These are phyloP conservation scores for Bipolaris sorokiniana DNA, from an alignment of 2,329 filamentous ascomycete species.

Conservation along the genomic window DNA sequence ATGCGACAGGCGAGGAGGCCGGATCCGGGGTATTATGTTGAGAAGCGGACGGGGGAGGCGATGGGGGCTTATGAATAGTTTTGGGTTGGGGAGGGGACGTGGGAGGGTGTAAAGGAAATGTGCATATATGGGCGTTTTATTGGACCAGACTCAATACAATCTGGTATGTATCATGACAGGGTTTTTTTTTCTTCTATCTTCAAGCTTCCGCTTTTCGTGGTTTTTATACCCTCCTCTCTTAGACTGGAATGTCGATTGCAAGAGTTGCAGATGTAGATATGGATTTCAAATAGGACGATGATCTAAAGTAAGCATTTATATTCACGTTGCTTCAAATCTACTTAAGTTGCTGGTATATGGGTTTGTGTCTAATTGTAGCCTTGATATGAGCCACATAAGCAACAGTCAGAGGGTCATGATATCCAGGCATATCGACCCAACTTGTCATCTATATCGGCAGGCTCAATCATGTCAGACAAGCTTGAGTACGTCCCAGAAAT, in stretches of 20 bases:
- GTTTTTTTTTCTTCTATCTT: background rate
- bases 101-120: background rate
- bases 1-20: constrained; percentile 75
- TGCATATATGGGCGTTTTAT: constrained; percentile 3
- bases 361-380: background rate
- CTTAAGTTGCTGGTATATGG: background rate
- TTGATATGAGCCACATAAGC: background rate
- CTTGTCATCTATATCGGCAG: background rate
- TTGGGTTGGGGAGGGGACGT: background rate
- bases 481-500: too few relatives aligned
- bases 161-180: background rate
- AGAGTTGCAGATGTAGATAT: background rate
- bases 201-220: background rate
- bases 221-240: background rate
- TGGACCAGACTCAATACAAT: too few relatives aligned
- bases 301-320: background rate
- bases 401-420: background rate
- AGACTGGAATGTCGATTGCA: background rate
- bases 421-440: background rate
- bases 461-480: too few relatives aligned
- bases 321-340: background rate
- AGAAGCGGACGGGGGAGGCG: constrained; percentile 56
- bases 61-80: constrained; percentile 24
- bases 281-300: background rate
- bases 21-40: constrained; percentile 80